A percentile compares a stretch with the other conserved stretches of the same genome.
These are phyloP conservation scores for Hypoxylon lienhwacheense DNA, from an alignment of 495 filamentous ascomycete species.

Conservation along the genomic window DNA sequence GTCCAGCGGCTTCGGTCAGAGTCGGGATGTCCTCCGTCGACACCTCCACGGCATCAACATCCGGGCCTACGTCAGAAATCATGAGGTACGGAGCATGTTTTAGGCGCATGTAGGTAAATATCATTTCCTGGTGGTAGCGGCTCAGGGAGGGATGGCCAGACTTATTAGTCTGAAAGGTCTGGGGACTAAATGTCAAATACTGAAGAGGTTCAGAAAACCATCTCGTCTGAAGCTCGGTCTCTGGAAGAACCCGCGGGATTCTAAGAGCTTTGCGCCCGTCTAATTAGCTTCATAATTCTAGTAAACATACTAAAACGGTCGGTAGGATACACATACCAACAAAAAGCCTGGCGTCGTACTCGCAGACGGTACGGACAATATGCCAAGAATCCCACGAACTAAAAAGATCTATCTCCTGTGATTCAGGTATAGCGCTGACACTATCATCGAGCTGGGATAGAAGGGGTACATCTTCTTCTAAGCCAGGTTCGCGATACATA, in stretches of 20 bases:
- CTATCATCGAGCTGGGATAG: conserved; percentile 42
- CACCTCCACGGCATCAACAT: conserved; percentile 39
- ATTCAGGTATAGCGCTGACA: conserved; percentile 17
- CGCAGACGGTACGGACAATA: conserved; percentile 79
- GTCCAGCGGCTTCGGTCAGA: conserved; percentile 60
- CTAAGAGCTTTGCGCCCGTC: conserved; percentile 60
- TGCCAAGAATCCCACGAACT: conserved; percentile 95
- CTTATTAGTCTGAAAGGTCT: conserved; percentile 74
- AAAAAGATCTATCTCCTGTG: conserved; percentile 62
- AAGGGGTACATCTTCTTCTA: conserved; percentile 45
- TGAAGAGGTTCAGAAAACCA: conserved; percentile 95
- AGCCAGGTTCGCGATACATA: conserved; percentile 64
- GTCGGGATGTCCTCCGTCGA: conserved; percentile 62
- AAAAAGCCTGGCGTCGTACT: conserved; percentile 76
- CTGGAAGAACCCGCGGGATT: conserved; percentile 77
- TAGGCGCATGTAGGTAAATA: conserved; percentile 81
- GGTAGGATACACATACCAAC: conserved; percentile 68
- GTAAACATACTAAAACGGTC: not conserved
- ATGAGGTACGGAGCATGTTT: conserved; percentile 79
- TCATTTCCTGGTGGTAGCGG: conserved; percentile 74
- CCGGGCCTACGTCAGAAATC: conserved; percentile 73
- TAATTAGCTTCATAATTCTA: conserved; percentile 4
- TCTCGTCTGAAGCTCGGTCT: conserved; percentile 71
- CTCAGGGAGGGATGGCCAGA: conserved; percentile 82
- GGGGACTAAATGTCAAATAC: conserved; percentile 67